phyloP scores from a whole-genome alignment of 192 early-diverging fungal genomes.

The Hyaloraphidium curvatum region DNA sequence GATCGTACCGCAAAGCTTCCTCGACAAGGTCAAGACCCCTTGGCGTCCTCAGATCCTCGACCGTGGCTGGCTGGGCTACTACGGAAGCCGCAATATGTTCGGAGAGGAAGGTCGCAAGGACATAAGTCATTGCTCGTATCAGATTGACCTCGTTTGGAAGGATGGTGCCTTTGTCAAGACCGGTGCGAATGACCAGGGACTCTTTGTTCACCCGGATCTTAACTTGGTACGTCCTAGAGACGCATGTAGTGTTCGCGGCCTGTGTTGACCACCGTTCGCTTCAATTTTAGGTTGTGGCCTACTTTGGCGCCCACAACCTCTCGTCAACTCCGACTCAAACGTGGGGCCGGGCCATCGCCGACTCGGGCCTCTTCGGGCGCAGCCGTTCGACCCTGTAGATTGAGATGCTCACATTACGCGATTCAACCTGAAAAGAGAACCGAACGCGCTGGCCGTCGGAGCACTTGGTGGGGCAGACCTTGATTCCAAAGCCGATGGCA shows the following conservation, averaged over 20 bases:
- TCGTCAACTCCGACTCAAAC: too few species aligned
- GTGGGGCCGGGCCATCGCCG: too few species aligned
- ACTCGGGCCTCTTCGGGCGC: too few species aligned
- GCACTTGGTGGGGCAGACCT: too few species aligned
- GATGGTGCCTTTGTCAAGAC: not conserved
- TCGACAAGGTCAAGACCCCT: not conserved
- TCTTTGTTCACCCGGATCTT: not conserved
- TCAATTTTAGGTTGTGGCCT: not conserved
- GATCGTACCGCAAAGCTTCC: not conserved
- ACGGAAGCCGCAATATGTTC: not conserved
- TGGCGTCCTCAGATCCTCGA: slow-evolving; percentile 4
- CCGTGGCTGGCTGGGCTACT: not conserved
- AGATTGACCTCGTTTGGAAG: not conserved
- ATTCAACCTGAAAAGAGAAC: too few species aligned
- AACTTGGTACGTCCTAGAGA: not conserved
- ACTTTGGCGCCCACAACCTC: not conserved
- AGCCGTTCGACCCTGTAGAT: too few species aligned
- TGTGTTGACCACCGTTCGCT: not conserved
- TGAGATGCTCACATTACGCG: too few species aligned
- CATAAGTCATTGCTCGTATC: not conserved
- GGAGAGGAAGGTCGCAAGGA: not conserved
- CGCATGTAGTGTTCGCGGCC: not conserved
- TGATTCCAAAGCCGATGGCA: too few species aligned
- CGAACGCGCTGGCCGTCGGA: too few species aligned
- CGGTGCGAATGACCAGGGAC: too few species aligned